Evolutionary conservation across 2,329 filamentous ascomycete species (phyloP).

Genomic region (Hypoxylon sp.): DNA sequence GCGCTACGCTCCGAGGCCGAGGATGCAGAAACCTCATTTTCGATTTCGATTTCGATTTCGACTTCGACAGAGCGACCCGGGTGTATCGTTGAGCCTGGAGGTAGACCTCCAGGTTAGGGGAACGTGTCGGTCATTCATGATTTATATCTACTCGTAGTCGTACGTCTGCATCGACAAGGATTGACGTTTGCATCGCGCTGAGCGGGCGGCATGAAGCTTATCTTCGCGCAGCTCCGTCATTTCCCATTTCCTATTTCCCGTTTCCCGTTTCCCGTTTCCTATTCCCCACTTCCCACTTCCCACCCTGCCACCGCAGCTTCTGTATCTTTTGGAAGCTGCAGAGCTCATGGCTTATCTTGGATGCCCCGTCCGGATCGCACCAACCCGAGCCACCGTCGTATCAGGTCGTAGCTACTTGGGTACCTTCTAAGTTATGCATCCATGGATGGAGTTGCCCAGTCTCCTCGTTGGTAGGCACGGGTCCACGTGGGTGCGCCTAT

Average conservation of each 20-base stretch:
- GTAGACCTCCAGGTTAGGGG: neutral
- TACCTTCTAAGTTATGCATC: too few species aligned
- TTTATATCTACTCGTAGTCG: constrained; percentile 10
- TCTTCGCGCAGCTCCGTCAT: constrained; percentile 24
- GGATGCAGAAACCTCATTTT: constrained; percentile 29
- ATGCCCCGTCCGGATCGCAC: constrained; percentile 19
- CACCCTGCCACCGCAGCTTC: too few species aligned
- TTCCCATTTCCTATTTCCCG: neutral
- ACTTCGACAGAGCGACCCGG: constrained; percentile 4
- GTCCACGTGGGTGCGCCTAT: too few species aligned
- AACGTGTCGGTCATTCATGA: constrained; percentile 1
- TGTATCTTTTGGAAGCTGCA: constrained; percentile 10
- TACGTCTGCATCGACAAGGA: neutral
- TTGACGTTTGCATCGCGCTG: constrained; percentile 1
- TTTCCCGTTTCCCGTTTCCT: constrained; percentile 9
- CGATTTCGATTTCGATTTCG: constrained; percentile 19
- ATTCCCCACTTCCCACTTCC: too few species aligned
- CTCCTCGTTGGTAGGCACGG: too few species aligned
- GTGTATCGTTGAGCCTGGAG: constrained; percentile 5
- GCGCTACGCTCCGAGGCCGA: neutral
- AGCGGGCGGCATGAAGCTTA: constrained; percentile 19
- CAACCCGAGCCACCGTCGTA: constrained; percentile 29
- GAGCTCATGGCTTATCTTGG: constrained; percentile 25
- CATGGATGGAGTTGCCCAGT: too few species aligned
- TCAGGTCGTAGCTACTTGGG: constrained; percentile 12